Base-by-base conservation (phyloP, 1,284 basidiomycete genomes). In the Sporisorium scitamineum region DNA sequence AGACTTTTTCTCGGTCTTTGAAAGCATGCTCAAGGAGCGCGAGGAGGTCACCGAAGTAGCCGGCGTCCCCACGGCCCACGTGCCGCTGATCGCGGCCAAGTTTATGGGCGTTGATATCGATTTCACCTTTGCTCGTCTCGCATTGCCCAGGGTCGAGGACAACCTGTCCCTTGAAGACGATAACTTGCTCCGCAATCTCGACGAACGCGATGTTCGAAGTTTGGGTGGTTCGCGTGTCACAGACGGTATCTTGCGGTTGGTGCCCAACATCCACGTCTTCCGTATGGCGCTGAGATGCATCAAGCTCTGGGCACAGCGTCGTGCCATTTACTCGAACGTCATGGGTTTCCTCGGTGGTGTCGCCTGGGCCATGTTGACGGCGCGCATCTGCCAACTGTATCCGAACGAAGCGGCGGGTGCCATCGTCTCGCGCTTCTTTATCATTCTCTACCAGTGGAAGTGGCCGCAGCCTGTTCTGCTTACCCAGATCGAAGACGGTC, bases 401-500 rank as follows among this genome's bases (percentile, higher is more conserved):
- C 97, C 97, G 32, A 97, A 93, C 79, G 94, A 94, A 31, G 91
- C 92, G 64, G 94, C 95, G 18, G 95, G 95, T 16, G 94, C 94
- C 2, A 95, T 99, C 81, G 94, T 99, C 80, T 94, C 94, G 87
- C 90, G 95, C 80, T 97, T 96, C 87, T 98, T 97, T 85, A 94
- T 95, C 67, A 95, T 98, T 80, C 93, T 95, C 90, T 93, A 94
- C 85, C 93, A 95, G 88, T 98, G 95, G 95, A 90, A 92, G 72
- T 99, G 97, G 97, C 97, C 97, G 16, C 94, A 97, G 85, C 97
- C 97, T 27, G 95, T 99, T 22, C 88, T 99, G 52, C 88, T 99
- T 70, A 97, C 96, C 86, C 70, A 76, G 61, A 98, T 99, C 65
- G 95, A 97, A 85, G 93, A 96, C 75, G 95, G 95, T 0, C 94